Base-by-base conservation (phyloP, 257 asterid species). In the Plantago major region DNA sequence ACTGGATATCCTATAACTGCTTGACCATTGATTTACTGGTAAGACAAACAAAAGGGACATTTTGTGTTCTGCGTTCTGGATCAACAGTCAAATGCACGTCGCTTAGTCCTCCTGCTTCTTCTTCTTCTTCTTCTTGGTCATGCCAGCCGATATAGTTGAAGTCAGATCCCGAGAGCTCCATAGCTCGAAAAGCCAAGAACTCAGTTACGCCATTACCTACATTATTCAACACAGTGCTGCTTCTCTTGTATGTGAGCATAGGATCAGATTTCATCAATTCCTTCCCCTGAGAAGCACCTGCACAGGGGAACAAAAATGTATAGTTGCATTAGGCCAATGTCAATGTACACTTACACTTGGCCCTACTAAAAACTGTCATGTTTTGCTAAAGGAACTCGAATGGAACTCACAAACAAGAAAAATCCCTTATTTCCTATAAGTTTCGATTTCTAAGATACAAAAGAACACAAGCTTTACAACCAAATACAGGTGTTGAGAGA, bases 1-100 rank as follows among this genome's bases (percentile, higher is more conserved):
- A 85, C 17, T 5, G 96, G 90, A 55, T 85, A 70, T 28, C 94
- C 95, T 5, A 78, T 19, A 66, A 88, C 72, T n/a, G 84, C 62
- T 58, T 56, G 62, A 18, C 77, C 78, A 18, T n/a, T n/a, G 65
- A 38, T 71, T 70, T 70, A 62, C 96, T 85, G 55, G 70, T 72
- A 42, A 85, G 62, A 59, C 81, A 65, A 16, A 81, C 91, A 56
- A 74, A 82, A 5, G 96, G 82, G 62, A 71, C 83, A 3, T 76
- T 62, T 58, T 76, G 82, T 60, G 56, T 71, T 19, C 59, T 69
- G 48, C 42, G 37, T 67, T 62, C 75, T 55, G 77, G 52, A 68
- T 78, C 28, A 66, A 76, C 79, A 12, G 71, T 56, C 70, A 88
- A 53, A 52, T 73, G 52, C 68, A 79, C 96, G 61, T 88, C 89